phyloP scores from a whole-genome alignment of 2,329 filamentous ascomycete species.

The Monilinia vaccinii-corymbosi region DNA sequence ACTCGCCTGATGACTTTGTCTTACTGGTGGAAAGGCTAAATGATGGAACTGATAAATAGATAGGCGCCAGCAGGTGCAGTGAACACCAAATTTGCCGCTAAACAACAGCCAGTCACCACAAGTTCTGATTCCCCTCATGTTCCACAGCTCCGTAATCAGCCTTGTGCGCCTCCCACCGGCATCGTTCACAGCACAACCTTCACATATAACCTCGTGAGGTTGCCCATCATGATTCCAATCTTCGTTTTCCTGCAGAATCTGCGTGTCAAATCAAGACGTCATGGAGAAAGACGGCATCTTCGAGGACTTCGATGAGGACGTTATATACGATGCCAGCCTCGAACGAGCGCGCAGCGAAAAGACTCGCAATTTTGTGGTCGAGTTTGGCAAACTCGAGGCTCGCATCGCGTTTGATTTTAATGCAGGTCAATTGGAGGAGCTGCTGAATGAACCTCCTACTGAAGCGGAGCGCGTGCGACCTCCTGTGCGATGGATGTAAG shows the following conservation, averaged over 20 bases:
- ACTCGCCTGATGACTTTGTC: constrained; percentile 1
- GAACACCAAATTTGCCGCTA: background rate
- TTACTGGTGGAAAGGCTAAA: background rate
- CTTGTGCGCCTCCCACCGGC: constrained; percentile 1
- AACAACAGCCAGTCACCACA: constrained; percentile 5
- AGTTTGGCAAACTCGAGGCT: constrained; percentile 49
- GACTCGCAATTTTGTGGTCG: constrained; percentile 54
- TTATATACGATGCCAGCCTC: constrained; percentile 38
- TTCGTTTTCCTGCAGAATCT: background rate
- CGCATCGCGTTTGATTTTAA: constrained; percentile 47
- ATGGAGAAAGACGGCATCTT: constrained; percentile 20
- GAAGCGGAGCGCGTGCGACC: constrained; percentile 27
- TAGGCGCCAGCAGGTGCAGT: constrained; percentile 2
- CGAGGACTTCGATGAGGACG: constrained; percentile 41
- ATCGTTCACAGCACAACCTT: background rate
- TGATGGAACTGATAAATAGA: background rate
- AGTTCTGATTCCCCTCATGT: background rate
- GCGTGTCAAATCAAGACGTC: background rate
- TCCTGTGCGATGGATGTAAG: constrained; percentile 63
- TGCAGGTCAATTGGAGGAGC: constrained; percentile 32
- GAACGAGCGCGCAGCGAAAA: constrained; percentile 32
- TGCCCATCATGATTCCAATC: constrained; percentile 5
- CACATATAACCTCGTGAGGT: background rate
- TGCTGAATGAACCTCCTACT: constrained; percentile 30
- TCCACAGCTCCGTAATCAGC: constrained; percentile 6